Evolutionary conservation across 2,329 filamentous ascomycete species (phyloP).

Genomic region (Alternaria infectoria): DNA sequence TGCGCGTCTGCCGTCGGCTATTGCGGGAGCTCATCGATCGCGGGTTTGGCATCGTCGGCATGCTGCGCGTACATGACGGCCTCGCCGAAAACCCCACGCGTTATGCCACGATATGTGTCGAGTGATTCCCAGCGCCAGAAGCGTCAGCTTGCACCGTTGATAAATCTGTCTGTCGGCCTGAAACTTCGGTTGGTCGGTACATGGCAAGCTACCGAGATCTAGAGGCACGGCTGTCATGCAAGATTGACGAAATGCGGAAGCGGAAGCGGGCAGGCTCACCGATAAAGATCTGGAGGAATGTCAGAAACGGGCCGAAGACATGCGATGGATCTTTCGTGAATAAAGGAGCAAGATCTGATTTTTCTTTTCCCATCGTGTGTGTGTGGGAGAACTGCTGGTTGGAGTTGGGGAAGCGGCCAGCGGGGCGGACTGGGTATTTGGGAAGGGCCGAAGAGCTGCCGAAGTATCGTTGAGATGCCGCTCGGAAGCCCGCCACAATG

Average conservation of each 20-base stretch:
- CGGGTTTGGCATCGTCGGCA: background rate
- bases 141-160: background rate
- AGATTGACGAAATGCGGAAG: constrained; percentile 17
- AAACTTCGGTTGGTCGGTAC: constrained; percentile 9
- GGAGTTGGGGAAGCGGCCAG: constrained; percentile 12
- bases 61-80: background rate
- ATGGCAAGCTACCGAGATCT: constrained; percentile 14
- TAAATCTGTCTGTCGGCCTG: constrained; percentile 1
- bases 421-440: background rate
- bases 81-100: background rate
- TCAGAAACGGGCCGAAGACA: constrained; percentile 4
- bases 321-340: constrained; percentile 5
- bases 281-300: constrained; percentile 6
- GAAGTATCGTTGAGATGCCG: constrained; percentile 7
- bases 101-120: constrained; percentile 8
- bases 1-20: background rate
- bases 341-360: constrained; percentile 7
- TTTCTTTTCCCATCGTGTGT: constrained; percentile 11
- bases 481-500: background rate
- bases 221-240: constrained; percentile 10
- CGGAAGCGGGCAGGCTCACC: constrained; percentile 16
- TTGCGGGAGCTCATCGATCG: background rate
- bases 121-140: constrained; percentile 1
- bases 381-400: constrained; percentile 1
- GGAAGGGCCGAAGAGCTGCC: background rate